A percentile compares a stretch with the other conserved stretches of the same genome.
Evolutionary conservation across 768 basidiomycete genomes (phyloP).

Genomic region (Leccinum disarticulatum): DNA sequence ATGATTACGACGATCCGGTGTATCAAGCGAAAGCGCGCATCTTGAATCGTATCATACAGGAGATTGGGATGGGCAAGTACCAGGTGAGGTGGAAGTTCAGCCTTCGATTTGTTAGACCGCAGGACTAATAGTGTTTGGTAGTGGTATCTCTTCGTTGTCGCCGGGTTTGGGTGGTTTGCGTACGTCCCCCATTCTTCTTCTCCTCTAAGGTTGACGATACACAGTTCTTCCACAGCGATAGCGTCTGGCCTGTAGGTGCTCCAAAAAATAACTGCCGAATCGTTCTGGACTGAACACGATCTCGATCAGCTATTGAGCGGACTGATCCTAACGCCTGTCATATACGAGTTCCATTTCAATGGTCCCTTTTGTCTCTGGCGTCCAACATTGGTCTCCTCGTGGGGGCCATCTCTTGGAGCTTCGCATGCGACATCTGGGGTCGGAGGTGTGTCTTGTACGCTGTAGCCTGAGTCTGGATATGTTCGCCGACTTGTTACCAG

Average conservation of each 20-base stretch:
- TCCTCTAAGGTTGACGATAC: too few species aligned
- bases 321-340: conserved; percentile 46
- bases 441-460: conserved; percentile 33
- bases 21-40: conserved; percentile 51
- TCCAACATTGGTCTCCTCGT: conserved; percentile 53
- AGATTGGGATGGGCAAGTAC: conserved; percentile 58
- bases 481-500: conserved; percentile 18
- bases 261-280: neutral
- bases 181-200: conserved; percentile 17
- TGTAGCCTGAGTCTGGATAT: neutral
- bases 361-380: conserved; percentile 49
- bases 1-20: conserved; percentile 42
- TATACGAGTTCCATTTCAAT: conserved; percentile 48
- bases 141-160: conserved; percentile 40
- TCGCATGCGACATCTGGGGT: conserved; percentile 54
- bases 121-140: conserved; percentile 9
- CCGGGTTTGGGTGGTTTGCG: conserved; percentile 45
- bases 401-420: conserved; percentile 49
- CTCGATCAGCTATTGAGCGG: conserved; percentile 38
- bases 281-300: neutral
- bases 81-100: conserved; percentile 35
- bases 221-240: conserved; percentile 27
- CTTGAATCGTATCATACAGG: conserved; percentile 47
- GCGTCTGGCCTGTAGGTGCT: conserved; percentile 39
- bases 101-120: neutral